A percentile compares a stretch with the other conserved stretches of the same genome.
These are phyloP conservation scores for Plasmopara viticola DNA, from an alignment of 352 stramenopile genomes.

Conservation along the genomic window DNA sequence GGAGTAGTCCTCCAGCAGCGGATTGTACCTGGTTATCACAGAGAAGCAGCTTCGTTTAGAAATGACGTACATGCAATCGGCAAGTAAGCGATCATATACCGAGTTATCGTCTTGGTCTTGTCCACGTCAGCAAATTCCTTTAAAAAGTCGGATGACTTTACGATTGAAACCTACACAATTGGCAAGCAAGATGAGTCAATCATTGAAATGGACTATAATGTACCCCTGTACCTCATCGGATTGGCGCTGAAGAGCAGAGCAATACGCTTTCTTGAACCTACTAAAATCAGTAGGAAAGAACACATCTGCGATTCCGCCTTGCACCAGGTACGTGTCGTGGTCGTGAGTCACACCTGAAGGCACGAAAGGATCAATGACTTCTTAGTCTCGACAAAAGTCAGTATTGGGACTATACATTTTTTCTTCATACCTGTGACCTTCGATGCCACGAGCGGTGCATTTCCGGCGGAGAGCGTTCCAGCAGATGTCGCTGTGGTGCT, in stretches of 20 bases:
- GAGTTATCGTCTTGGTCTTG: constrained; percentile 76
- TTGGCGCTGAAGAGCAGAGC: constrained; percentile 44
- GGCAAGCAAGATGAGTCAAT: not conserved
- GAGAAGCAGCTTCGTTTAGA: constrained; percentile 4
- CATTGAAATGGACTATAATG: not conserved
- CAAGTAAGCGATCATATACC: constrained; percentile 29
- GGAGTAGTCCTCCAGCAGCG: constrained; percentile 83
- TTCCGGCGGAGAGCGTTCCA: constrained; percentile 66
- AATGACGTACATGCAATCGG: not conserved
- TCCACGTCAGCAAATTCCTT: constrained; percentile 71
- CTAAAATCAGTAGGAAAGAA: constrained; percentile 89
- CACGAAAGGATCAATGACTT: not conserved
- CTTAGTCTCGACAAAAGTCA: constrained; percentile 1
- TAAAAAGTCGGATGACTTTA: constrained; percentile 78
- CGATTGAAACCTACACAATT: constrained; percentile 54
- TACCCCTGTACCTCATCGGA: constrained; percentile 34
- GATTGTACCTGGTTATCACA: constrained; percentile 67
- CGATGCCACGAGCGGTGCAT: constrained; percentile 84
- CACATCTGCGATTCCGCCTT: constrained; percentile 83
- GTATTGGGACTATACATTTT: not conserved
- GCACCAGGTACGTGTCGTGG: constrained; percentile 84
- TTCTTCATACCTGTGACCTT: constrained; percentile 47
- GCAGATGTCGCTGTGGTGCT: constrained; percentile 61
- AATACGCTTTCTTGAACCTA: constrained; percentile 78
- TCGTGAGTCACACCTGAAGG: constrained; percentile 60